Base-by-base conservation (phyloP, 495 filamentous ascomycete species). In the Lindgomyces ingoldianus region DNA sequence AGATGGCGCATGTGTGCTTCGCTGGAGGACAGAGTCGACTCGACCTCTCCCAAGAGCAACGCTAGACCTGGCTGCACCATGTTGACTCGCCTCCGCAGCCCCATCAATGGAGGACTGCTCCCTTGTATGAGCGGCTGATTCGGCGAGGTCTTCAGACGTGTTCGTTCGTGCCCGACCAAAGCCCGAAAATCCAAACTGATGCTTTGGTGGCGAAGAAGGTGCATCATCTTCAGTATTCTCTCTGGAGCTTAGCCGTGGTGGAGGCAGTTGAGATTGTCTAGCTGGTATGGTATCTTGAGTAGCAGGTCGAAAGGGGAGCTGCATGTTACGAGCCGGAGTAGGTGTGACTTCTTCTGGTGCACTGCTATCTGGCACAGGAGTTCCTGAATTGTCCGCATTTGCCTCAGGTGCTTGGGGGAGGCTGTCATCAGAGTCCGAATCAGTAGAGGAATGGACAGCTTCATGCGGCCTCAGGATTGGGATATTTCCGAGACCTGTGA, bases 401-500 rank as follows among this genome's bases (percentile, higher is more conserved):
- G 33, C 14, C 33, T 39, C 33, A 14, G 33, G 14, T 39, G 33
- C 14, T 39, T 39, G 33, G 14, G 6, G 12, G 21, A 4, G 19
- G 19, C 21, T 25, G 18, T 63, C 47, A n/a, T 52, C 52, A 4
- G 36, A 46, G 10, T 63, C 61, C 18, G 14, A 25, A 26, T 52
- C 62, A 8, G 50, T 22, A 39, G 56, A 50, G 18, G 36, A 30
- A 1, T 46, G 52, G 12, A 60, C 45, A 16, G 56, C 63, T 22
- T 39, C 36, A 1, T 64, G 63, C n/a, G 66, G 60, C 16, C 45
- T 24, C 3, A 69, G 59, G 29, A 57, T 16, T 25, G 51, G 53
- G 12, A 64, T 60, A 24, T 48, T 46, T 22, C 57, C 60, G 53
- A 68, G 57, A 33, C 30, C 52, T 56, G 59, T 58, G 24, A 70